Evolutionary conservation across 1,284 basidiomycete genomes (phyloP).

Genomic region (Neotropicomus parvogracilis): DNA sequence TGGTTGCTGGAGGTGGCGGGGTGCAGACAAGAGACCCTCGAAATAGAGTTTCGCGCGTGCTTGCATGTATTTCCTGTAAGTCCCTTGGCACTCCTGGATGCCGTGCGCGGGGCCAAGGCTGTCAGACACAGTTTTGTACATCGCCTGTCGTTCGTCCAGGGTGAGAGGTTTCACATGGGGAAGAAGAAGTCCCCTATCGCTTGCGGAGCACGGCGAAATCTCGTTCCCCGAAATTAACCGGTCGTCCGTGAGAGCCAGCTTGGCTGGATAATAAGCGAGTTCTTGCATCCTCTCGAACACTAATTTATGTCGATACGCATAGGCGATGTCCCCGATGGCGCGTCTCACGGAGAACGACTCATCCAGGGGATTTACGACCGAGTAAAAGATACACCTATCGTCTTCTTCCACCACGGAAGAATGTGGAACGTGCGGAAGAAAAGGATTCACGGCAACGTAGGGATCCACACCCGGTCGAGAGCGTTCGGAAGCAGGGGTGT

Average conservation of each 20-base stretch:
- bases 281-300: constrained; percentile 29
- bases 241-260: constrained; percentile 14
- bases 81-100: constrained; percentile 50
- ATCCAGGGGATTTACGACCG: constrained; percentile 20
- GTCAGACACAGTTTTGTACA: constrained; percentile 50
- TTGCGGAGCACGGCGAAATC: constrained; percentile 19
- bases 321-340: constrained; percentile 27
- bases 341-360: constrained; percentile 27
- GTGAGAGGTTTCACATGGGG: constrained; percentile 38
- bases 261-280: constrained; percentile 18
- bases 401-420: constrained; percentile 5
- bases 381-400: constrained; percentile 11
- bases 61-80: constrained; percentile 53
- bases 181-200: constrained; percentile 21
- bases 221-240: constrained; percentile 16
- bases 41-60: constrained; percentile 45
- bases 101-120: constrained; percentile 45
- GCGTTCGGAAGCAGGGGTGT: constrained; percentile 4
- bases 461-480: constrained; percentile 4
- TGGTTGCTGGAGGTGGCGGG: constrained; percentile 13
- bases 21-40: constrained; percentile 32
- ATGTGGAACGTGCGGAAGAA: constrained; percentile 11
- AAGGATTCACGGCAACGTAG: constrained; percentile 30
- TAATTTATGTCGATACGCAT: constrained; percentile 24
- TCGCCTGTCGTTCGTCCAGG: constrained; percentile 43